Percentiles rank a stretch among this genome's conserved stretches.
phyloP scores from a whole-genome alignment of 805 yeast genomes.

The Pichia cephalocereana region DNA sequence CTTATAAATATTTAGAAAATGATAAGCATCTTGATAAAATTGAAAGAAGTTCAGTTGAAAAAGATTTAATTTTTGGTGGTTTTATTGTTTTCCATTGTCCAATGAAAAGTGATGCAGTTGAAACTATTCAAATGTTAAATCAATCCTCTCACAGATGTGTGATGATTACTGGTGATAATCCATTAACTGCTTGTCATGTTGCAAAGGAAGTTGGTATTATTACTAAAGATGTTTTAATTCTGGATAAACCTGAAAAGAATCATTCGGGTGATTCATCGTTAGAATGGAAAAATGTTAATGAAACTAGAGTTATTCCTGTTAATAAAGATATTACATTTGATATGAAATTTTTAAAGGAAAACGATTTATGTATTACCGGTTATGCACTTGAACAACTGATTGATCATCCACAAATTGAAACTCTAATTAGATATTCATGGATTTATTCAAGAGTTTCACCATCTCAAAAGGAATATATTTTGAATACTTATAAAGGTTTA shows the following conservation, averaged over 20 bases:
- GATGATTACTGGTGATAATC: constrained; percentile 99
- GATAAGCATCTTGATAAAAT: constrained; percentile 47
- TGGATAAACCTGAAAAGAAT: constrained; percentile 69
- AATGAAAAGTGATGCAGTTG: constrained; percentile 85
- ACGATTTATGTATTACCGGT: constrained; percentile 91
- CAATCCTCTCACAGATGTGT: constrained; percentile 92
- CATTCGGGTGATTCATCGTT: constrained; percentile 46
- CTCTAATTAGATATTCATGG: constrained; percentile 84
- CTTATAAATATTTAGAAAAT: constrained; percentile 57
- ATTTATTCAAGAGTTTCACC: constrained; percentile 98
- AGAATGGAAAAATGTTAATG: constrained; percentile 81
- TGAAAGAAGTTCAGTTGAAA: constrained; percentile 70
- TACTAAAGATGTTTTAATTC: constrained; percentile 71
- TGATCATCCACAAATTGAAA: constrained; percentile 59
- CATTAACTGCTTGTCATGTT: constrained; percentile 95
- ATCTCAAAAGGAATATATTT: constrained; percentile 83
- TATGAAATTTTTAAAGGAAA: constrained; percentile 44
- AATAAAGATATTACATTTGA: constrained; percentile 51
- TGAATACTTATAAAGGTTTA: constrained; percentile 71
- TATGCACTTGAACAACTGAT: constrained; percentile 66
- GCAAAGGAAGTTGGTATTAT: constrained; percentile 89
- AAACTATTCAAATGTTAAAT: constrained; percentile 82
- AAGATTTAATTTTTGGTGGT: constrained; percentile 72
- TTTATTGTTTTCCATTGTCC: constrained; percentile 97
- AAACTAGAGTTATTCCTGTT: constrained; percentile 60